Conservation (phyloP, 139 green algal genomes). For the Trebouxia sp. region DNA sequence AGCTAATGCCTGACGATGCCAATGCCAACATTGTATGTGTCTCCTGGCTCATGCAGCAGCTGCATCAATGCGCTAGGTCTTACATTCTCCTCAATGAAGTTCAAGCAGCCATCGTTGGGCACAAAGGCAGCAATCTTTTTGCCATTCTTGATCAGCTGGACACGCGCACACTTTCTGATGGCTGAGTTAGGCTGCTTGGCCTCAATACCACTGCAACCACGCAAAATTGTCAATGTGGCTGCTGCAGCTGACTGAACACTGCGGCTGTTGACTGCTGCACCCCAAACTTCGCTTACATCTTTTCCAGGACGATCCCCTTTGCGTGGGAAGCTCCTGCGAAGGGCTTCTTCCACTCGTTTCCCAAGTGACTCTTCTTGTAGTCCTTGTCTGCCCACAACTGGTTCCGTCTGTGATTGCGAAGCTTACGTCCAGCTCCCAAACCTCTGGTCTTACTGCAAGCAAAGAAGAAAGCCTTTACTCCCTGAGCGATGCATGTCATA, state of each 20-base stretch:
- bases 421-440: conserved; percentile 99
- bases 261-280: not conserved
- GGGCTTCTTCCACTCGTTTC: conserved; percentile 99
- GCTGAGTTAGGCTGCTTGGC: conserved; percentile 99
- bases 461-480: not conserved
- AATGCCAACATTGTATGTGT: too few species aligned
- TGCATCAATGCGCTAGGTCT: too few species aligned
- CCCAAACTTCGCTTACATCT: conserved; percentile 84
- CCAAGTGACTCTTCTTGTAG: conserved; percentile 98
- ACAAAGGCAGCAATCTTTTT: conserved; percentile 99
- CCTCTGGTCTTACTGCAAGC: conserved; percentile 95
- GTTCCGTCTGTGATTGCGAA: conserved; percentile 87
- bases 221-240: too few species aligned
- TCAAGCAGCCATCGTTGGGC: conserved; percentile 99
- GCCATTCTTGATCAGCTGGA: conserved; percentile 99
- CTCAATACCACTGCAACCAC: conserved; percentile 94
- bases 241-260: too few species aligned
- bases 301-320: conserved; percentile 99
- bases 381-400: conserved; percentile 99
- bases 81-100: conserved; percentile 99
- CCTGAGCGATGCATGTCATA: too few species aligned
- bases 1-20: too few species aligned
- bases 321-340: conserved; percentile 98
- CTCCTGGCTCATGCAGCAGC: too few species aligned
- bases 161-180: conserved; percentile 99